Conservation (phyloP, 495 filamentous ascomycete genomes). For the Aspergillus heteromorphus region DNA sequence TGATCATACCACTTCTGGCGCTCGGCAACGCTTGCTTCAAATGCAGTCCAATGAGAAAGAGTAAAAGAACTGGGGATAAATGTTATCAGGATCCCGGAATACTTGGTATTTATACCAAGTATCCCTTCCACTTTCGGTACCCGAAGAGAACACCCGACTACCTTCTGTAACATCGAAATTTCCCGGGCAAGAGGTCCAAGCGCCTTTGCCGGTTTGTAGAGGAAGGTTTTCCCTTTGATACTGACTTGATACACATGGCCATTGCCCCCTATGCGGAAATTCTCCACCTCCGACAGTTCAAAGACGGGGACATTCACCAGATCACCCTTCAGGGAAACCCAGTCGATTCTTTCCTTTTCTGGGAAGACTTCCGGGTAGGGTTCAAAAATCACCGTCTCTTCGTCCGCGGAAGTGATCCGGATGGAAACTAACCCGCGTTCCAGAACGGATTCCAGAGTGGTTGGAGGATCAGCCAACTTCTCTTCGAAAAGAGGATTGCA, state of each 20-base stretch:
- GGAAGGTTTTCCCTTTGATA: not conserved
- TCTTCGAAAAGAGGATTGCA: not conserved
- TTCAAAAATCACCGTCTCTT: not conserved
- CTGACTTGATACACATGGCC: not conserved
- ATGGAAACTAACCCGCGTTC: not conserved
- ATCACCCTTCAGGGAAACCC: not conserved
- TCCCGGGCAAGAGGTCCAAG: not conserved
- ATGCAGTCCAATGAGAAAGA: not conserved
- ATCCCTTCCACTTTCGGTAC: not conserved
- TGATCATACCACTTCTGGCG: constrained; percentile 4
- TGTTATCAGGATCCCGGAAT: not conserved
- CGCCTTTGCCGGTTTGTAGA: not conserved
- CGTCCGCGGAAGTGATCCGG: not conserved
- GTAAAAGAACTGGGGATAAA: not conserved
- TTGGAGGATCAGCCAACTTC: not conserved
- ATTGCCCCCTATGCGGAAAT: not conserved
- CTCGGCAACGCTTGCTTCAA: not conserved
- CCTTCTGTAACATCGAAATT: not conserved
- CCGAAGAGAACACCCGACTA: not conserved
- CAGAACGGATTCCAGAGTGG: not conserved
- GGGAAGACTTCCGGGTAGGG: not conserved
- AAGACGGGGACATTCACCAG: not conserved
- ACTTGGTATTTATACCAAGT: not conserved
- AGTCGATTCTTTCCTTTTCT: not conserved
- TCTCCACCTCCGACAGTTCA: not conserved